Base-by-base conservation (phyloP, 1,284 basidiomycete genomes). In the Cerrena zonata region DNA sequence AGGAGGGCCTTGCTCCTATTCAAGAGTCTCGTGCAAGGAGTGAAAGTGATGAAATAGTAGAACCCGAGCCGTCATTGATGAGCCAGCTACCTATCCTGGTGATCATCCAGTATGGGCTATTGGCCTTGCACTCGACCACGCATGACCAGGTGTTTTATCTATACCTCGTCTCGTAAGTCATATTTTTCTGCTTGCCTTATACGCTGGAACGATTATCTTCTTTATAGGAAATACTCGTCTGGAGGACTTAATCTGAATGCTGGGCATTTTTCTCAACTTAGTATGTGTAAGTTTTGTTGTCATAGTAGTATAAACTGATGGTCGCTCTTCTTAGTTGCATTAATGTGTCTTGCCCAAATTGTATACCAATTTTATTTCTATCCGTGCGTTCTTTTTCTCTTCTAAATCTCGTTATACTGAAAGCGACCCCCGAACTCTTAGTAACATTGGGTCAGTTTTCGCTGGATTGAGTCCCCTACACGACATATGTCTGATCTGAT, bases 311-410 rank as follows among this genome's bases (percentile, higher is more conserved):
- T 15, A 34, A n/a, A n/a, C n/a, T n/a, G n/a, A n/a, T n/a, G n/a
- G n/a, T n/a, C n/a, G 24, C 30, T 50, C n/a, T 19, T 42, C 11
- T 12, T 54, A 89, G 87, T 88, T 63, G 86, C 86, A 11, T 59
- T 90, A 47, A 90, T 89, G 86, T 88, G 85, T 64, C 75, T 89
- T 24, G 84, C 81, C 45, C 86, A 89, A 62, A 88, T 89, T 54
- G 79, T 79, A n/a, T 89, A 89, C 61, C 86, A 89, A 60, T 89
- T 89, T 60, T 82, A 89, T 62, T 75, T 91, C 40, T 94, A 93
- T 74, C 90, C 91, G 80, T 89, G 66, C 64, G 84, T 15, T 59
- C 36, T 50, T 56, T 34, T 55, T 53, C 4, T 52, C 13, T n/a
- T n/a, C n/a, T n/a, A n/a, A n/a, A n/a, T n/a, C n/a, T n/a, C n/a